A percentile compares a stretch with the other conserved stretches of the same genome.
Conservation (phyloP, 805 yeast species). For the Candida maltosa region DNA sequence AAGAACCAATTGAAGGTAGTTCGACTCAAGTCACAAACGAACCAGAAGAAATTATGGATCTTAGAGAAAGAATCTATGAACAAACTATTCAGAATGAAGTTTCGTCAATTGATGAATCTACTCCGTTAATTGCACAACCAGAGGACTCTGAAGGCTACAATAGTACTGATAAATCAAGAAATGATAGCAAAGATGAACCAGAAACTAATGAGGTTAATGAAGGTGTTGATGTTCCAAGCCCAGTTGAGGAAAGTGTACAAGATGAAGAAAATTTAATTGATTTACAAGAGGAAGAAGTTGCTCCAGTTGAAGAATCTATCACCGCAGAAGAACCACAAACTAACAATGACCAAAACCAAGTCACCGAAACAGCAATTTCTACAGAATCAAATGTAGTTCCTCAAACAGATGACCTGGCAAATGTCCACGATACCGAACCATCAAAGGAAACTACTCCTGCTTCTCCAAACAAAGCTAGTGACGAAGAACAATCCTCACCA, state of each 20-base stretch:
- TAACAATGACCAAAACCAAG: neutral
- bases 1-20: constrained; percentile 7
- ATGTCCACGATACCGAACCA: neutral
- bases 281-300: neutral
- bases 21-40: constrained; percentile 22
- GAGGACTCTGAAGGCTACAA: constrained; percentile 1
- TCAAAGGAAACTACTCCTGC: too few relatives aligned
- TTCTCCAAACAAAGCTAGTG: too few relatives aligned
- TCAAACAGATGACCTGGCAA: neutral
- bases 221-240: neutral
- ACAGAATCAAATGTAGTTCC: neutral
- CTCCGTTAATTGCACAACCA: constrained; percentile 9
- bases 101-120: constrained; percentile 2
- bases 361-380: neutral
- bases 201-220: constrained; percentile 2
- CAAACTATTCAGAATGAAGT: constrained; percentile 12
- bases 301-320: neutral
- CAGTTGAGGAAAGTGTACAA: neutral
- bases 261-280: neutral
- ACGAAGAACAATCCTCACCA: too few relatives aligned
- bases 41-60: constrained; percentile 33
- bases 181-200: constrained; percentile 2
- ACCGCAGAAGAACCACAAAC: neutral
- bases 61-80: constrained; percentile 31
- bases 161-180: constrained; percentile 2